Evolutionary conservation across 108 stramenopile genomes (phyloP), one percentile per base, ranked within the genome.

Genomic region (Skeletonema costatum): DNA sequence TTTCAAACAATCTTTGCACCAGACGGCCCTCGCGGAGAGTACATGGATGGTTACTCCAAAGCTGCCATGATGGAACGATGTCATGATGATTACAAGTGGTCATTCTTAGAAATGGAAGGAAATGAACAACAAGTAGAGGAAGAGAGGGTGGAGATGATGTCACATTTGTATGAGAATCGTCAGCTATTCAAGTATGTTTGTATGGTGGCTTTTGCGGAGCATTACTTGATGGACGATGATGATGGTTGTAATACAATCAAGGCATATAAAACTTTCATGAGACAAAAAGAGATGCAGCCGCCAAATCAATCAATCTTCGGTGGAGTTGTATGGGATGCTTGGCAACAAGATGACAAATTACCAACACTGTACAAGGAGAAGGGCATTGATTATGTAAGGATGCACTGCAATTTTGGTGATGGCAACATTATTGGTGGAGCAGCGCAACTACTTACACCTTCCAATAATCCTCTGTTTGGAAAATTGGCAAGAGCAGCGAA

Each of bases 171-270:
- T 21, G 21, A 67, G 66, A 44, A 74, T 33, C 10, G 16, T 8
- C 13, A 50, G 13, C 44, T 74, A 21, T 74, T 46, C 44, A 11
- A 68, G 30, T 32, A 74, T 66, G 31, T 32, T 13, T 31, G 5
- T 31, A 68, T 74, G 73, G 73, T 74, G 73, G 73, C 73, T 12
- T 74, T 74, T 68, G 66, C 73, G 42, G 44, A 74, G 9, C 73
- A 74, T 66, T 74, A 74, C 46, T 44, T 74, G 10, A 32, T 67
- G 21, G 32, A 36, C 16, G n/a, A 38, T 62, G 36, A n/a, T 32
- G 62, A n/a, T 33, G n/a, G 0, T 31, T 16, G n/a, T 0, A 51
- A 51, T 17, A 2, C n/a, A 14, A 0, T 19, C 19, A 72, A 64
- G 31, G 62, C 71, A 31, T 72, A 33, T 32, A 13, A 33, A 31